Conservation (phyloP, 2,329 filamentous ascomycete genomes). For the Trichoderma gracile region DNA sequence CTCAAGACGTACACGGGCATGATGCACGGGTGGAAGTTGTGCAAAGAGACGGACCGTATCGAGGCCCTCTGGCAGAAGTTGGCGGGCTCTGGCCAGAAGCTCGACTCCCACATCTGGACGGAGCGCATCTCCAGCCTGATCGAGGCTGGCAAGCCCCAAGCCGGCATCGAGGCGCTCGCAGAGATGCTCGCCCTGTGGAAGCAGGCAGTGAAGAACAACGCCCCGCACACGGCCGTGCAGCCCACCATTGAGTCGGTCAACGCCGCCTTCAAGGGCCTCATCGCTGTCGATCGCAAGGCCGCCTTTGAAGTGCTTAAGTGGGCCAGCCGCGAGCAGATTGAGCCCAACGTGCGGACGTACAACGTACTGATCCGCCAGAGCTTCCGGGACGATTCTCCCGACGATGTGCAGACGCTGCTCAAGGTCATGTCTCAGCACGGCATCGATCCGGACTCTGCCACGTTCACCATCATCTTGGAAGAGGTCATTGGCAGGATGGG, state of each 20-base stretch:
- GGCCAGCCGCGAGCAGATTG: slow-evolving; percentile 56
- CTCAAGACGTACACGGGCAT: slow-evolving; percentile 70
- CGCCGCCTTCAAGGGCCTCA: slow-evolving; percentile 64
- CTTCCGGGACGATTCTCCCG: slow-evolving; percentile 50
- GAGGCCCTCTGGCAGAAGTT: slow-evolving; percentile 69
- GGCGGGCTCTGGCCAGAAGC: slow-evolving; percentile 54
- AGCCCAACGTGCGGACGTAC: slow-evolving; percentile 61
- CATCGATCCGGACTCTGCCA: slow-evolving; percentile 63
- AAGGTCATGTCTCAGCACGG: slow-evolving; percentile 57
- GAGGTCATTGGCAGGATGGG: slow-evolving; percentile 50
- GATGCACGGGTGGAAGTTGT: slow-evolving; percentile 67
- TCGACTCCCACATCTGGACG: slow-evolving; percentile 70
- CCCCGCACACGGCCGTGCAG: slow-evolving; percentile 47
- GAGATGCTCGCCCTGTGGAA: slow-evolving; percentile 67
- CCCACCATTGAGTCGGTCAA: slow-evolving; percentile 69
- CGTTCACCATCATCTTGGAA: slow-evolving; percentile 72
- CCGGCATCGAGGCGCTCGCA: slow-evolving; percentile 63
- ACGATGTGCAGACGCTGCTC: slow-evolving; percentile 56
- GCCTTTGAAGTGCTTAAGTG: slow-evolving; percentile 60
- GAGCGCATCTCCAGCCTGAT: slow-evolving; percentile 68
- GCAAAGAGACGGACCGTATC: slow-evolving; percentile 60
- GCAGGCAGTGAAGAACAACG: slow-evolving; percentile 36
- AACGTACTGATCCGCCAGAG: slow-evolving; percentile 68
- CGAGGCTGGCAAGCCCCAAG: slow-evolving; percentile 51
- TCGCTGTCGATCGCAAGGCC: slow-evolving; percentile 50